Conservation (phyloP, 2,329 filamentous ascomycete genomes). For the Fusarium redolens region DNA sequence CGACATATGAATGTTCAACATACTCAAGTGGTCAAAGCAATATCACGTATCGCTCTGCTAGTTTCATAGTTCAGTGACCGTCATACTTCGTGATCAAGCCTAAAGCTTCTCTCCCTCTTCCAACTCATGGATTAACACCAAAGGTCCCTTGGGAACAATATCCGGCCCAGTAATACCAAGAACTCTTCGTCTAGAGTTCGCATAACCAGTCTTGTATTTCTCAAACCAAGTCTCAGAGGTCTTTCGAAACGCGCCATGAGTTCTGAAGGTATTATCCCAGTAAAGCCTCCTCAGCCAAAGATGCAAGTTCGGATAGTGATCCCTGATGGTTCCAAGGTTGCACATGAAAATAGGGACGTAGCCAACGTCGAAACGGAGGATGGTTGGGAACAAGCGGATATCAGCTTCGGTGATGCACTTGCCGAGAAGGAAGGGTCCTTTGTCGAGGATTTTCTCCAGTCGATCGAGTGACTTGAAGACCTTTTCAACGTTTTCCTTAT, state of each 20-base stretch:
- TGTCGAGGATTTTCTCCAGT: slow-evolving; percentile 67
- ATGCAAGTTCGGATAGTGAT: slow-evolving; percentile 75
- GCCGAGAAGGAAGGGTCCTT: slow-evolving; percentile 71
- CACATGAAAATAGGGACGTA: slow-evolving; percentile 75
- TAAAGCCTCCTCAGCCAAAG: slow-evolving; percentile 76
- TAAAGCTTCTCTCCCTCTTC: background rate
- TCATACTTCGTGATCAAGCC: background rate
- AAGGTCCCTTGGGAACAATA: slow-evolving; percentile 45
- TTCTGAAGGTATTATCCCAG: slow-evolving; percentile 65
- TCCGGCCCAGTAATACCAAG: slow-evolving; percentile 43
- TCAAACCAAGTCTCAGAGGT: slow-evolving; percentile 71
- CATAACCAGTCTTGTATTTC: slow-evolving; percentile 48
- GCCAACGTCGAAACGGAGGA: slow-evolving; percentile 75
- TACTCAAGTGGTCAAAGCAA: background rate
- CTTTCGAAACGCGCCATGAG: slow-evolving; percentile 70
- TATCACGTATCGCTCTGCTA: background rate
- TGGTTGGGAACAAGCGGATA: slow-evolving; percentile 73
- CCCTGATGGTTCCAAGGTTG: slow-evolving; percentile 71
- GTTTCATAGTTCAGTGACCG: no score
- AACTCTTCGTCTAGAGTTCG: slow-evolving; percentile 39
- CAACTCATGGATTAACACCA: slow-evolving; percentile 31
- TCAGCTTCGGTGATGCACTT: slow-evolving; percentile 75
- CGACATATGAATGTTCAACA: background rate
- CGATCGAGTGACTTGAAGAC: slow-evolving; percentile 74
- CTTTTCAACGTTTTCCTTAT: slow-evolving; percentile 68